phyloP scores from a whole-genome alignment of 2,329 filamentous ascomycete species.

The Cucurbitaria berberidis region DNA sequence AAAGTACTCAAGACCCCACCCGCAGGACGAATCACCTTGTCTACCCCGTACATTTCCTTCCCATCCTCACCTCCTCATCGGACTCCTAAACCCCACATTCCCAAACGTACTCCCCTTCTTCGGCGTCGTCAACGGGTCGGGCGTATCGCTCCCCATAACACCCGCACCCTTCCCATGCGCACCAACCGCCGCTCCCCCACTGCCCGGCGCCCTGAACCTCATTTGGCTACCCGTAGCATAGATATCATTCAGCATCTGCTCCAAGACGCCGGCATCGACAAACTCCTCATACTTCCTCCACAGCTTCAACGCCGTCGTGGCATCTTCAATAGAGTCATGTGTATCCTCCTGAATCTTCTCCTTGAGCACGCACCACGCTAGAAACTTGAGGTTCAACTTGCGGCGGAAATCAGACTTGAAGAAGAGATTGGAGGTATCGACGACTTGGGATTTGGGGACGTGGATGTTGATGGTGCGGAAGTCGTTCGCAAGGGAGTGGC shows the following conservation, averaged over 20 bases:
- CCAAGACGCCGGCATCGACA: constrained; percentile 80
- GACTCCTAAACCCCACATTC: constrained; percentile 46
- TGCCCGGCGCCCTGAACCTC: constrained; percentile 48
- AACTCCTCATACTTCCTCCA: constrained; percentile 92
- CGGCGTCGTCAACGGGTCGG: constrained; percentile 62
- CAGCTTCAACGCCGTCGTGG: constrained; percentile 84
- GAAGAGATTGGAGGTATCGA: constrained; percentile 93
- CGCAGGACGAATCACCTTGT: too few species aligned
- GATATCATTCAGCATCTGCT: constrained; percentile 84
- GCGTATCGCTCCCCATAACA: constrained; percentile 58
- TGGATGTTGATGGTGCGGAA: constrained; percentile 99
- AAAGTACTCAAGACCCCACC: too few species aligned
- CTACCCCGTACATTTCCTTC: background rate
- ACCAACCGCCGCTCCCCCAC: constrained; percentile 18
- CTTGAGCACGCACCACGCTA: constrained; percentile 85
- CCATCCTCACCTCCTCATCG: constrained; percentile 25
- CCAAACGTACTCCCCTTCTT: constrained; percentile 50
- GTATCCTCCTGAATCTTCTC: constrained; percentile 92
- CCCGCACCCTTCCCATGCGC: constrained; percentile 10
- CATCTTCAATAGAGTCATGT: constrained; percentile 96
- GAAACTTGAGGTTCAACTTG: constrained; percentile 88
- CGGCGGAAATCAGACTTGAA: constrained; percentile 80
- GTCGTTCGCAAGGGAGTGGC: constrained; percentile 91
- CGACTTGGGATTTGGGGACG: constrained; percentile 85
- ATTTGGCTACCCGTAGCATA: constrained; percentile 70